Evolutionary conservation across 2,329 filamentous ascomycete genomes (phyloP), one percentile per base, ranked within the genome.

Genomic region (Pyrenochaeta sp.): DNA sequence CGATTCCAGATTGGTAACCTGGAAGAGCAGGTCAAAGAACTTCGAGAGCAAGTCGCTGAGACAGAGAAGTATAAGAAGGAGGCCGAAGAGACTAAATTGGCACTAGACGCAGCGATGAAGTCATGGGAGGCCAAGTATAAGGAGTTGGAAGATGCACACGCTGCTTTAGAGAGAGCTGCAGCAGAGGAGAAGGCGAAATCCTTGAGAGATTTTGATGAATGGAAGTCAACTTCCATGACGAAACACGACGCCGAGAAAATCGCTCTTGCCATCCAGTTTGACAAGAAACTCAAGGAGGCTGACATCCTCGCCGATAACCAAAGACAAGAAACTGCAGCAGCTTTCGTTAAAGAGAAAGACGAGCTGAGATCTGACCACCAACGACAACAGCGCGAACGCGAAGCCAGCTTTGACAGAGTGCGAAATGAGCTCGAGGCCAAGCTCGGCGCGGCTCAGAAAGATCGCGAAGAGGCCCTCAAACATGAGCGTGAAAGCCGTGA

Each of bases 1-100:
- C 77, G 80, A 29, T 72, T 83, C 35, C 79, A 85, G 56, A 75
- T 84, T 47, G 80, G 75, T 12, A 78, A 78, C 42, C 71, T 83
- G 30, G 80, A 84, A 60, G 81, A 83, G 58, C 82, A 82, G 66
- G 75, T 81, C 40, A 81, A 78, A 48, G 81, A 84, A 54, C 69
- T 83, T 21, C 77, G 81, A 56, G 79, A 83, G 45, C 78, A 72
- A 54, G 64, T 83, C 20, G 71, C 69, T 7, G 73, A 76, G 40
- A 77, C 77, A 20, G 78, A 79, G 41, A 80, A 78, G 45, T 73
- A 74, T 45, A 80, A 79, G 54, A 64, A 64, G 32, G 71, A 77
- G 42, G 66, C 68, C n/a, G 64, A 75, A 48, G 67, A 72, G 30
- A 64, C 64, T 10, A 70, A 63, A 42, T 47, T 64, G 18, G 62